Percentiles rank a stretch among this genome's conserved stretches.
Conservation (phyloP, 140 eudicot species). For the Stevia rebaudiana region DNA sequence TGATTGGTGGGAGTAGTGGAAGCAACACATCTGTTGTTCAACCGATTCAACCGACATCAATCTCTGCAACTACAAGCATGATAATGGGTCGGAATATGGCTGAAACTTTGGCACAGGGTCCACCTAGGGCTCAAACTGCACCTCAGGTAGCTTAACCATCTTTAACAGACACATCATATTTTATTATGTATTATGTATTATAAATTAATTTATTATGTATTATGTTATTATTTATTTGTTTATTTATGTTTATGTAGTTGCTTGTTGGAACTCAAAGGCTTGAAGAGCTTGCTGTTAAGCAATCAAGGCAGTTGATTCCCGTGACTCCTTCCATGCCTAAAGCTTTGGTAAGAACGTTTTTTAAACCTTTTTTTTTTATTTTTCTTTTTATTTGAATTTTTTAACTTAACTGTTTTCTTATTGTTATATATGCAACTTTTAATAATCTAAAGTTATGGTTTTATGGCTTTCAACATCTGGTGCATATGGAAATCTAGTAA, state of each 20-base stretch:
- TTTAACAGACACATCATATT: background rate
- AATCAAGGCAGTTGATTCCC: slow-evolving; percentile 78
- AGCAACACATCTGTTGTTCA: slow-evolving; percentile 28
- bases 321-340: slow-evolving; percentile 75
- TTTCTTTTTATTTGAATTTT: no score
- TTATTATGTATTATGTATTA: slow-evolving; percentile 11
- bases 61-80: slow-evolving; percentile 29
- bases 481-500: background rate
- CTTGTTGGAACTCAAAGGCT: slow-evolving; percentile 64
- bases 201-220: slow-evolving; percentile 4
- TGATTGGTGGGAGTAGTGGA: slow-evolving; percentile 42
- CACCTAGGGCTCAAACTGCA: slow-evolving; percentile 54
- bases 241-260: slow-evolving; percentile 30
- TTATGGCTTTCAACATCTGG: background rate
- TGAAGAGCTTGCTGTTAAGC: slow-evolving; percentile 83
- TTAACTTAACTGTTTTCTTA: no score
- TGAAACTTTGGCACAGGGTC: slow-evolving; percentile 79
- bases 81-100: slow-evolving; percentile 73
- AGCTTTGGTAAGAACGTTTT: slow-evolving; percentile 49
- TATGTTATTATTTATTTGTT: slow-evolving; percentile 4
- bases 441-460: background rate
- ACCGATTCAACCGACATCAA: slow-evolving; percentile 25
- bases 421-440: background rate
- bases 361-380: no score
- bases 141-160: slow-evolving; percentile 51